Evolutionary conservation across 164 flowering plant genomes (phyloP).

Genomic region (Santalum album): DNA sequence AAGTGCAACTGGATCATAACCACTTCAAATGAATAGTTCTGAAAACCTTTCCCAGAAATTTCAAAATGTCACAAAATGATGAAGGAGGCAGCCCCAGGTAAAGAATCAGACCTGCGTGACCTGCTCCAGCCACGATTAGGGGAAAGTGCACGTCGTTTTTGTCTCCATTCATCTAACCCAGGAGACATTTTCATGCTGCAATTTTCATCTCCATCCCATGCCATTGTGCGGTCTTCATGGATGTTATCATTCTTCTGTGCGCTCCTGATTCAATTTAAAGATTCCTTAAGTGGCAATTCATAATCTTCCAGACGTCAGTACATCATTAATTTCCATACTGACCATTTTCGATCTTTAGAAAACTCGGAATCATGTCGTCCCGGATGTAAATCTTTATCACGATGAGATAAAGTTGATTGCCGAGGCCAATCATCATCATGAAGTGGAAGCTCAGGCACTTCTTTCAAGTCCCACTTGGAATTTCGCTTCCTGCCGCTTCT

Average conservation of each 20-base stretch:
- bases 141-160: neutral
- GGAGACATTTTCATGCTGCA: slow-evolving; percentile 4
- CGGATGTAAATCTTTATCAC: slow-evolving; percentile 9
- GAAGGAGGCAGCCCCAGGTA: too few species aligned
- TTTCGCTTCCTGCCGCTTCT: slow-evolving; percentile 11
- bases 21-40: too few species aligned
- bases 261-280: neutral
- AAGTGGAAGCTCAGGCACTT: neutral
- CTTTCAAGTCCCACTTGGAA: slow-evolving; percentile 3
- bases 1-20: too few species aligned
- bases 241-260: neutral
- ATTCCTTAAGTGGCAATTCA: neutral
- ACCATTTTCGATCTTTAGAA: neutral
- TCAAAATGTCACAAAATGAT: too few species aligned
- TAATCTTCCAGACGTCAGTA: neutral
- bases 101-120: neutral
- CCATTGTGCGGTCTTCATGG: neutral
- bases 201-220: slow-evolving; percentile 1
- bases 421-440: neutral
- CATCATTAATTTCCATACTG: neutral
- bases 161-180: slow-evolving; percentile 2
- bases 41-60: too few species aligned
- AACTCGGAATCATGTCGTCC: slow-evolving; percentile 15
- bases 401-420: neutral
- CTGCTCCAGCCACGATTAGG: neutral